Evolutionary conservation across 1,284 basidiomycete species (phyloP).

Genomic region (Earliella scabrosa): DNA sequence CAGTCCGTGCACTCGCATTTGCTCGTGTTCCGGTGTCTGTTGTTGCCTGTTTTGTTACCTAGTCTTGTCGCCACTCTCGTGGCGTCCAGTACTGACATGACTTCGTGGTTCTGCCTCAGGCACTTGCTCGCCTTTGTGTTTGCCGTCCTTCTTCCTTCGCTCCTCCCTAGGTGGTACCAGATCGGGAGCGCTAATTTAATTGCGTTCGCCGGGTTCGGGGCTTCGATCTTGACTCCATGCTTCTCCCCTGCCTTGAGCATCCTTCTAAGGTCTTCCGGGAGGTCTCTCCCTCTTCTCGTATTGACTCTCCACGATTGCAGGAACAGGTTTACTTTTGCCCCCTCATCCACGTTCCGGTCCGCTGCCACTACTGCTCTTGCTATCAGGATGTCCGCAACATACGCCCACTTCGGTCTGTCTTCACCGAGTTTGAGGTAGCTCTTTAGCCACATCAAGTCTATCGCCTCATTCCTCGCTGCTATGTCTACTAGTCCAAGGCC

Average conservation of each 20-base stretch:
- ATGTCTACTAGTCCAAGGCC: neutral
- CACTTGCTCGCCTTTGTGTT: neutral
- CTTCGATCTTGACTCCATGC: neutral
- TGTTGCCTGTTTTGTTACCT: neutral
- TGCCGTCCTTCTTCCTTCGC: neutral
- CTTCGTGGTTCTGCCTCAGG: neutral
- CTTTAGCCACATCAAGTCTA: neutral
- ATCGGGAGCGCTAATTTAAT: neutral
- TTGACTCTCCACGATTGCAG: too few species aligned
- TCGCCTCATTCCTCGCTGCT: neutral
- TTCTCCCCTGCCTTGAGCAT: neutral
- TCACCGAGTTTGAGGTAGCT: neutral
- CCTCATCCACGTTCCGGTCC: too few species aligned
- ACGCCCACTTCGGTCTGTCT: neutral
- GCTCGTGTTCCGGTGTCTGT: neutral
- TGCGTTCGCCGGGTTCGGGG: neutral
- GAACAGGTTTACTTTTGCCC: too few species aligned
- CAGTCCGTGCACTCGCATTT: neutral
- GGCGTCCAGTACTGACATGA: neutral
- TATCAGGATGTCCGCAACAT: neutral
- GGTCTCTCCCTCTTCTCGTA: too few species aligned
- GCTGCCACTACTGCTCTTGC: neutral
- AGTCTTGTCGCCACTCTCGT: neutral
- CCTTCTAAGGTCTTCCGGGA: slow-evolving; percentile 5
- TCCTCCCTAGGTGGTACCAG: neutral